Evolutionary conservation across 129 eudicot genomes (phyloP).

Genomic region (Saposhnikovia divaricata): DNA sequence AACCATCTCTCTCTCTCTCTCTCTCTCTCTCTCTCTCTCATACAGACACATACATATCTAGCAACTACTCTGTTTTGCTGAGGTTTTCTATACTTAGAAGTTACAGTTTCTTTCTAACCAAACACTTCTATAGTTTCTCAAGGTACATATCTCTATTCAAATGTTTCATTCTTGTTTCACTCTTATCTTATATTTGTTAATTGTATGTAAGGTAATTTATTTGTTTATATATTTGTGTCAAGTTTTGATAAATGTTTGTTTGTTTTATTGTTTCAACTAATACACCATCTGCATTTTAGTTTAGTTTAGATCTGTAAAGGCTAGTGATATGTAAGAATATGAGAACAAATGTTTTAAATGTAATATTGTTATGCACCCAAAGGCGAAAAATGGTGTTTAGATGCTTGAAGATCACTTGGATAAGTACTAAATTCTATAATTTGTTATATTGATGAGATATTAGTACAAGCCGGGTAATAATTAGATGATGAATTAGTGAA

Average conservation of each 20-base stretch:
- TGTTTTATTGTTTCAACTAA: background rate
- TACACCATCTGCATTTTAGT: background rate
- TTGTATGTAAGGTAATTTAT: background rate
- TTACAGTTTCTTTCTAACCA: background rate
- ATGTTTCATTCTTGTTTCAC: background rate
- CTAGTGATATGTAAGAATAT: background rate
- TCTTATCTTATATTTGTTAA: background rate
- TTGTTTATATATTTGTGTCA: too few species aligned
- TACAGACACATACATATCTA: background rate
- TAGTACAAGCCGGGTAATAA: background rate
- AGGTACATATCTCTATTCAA: constrained; percentile 3
- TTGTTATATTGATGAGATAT: background rate
- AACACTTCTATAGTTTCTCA: background rate
- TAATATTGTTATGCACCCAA: background rate
- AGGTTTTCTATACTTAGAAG: background rate
- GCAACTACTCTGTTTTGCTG: background rate
- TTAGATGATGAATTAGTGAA: background rate
- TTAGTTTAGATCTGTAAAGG: constrained; percentile 1
- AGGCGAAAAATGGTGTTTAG: background rate
- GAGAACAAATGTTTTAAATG: background rate
- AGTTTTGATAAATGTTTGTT: too few species aligned
- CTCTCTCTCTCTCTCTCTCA: background rate
- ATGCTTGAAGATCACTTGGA: background rate
- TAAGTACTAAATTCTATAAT: background rate
- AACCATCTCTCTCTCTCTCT: background rate